Evolutionary conservation across 2,329 filamentous ascomycete species (phyloP).

Genomic region (Bipolaris sorokiniana): DNA sequence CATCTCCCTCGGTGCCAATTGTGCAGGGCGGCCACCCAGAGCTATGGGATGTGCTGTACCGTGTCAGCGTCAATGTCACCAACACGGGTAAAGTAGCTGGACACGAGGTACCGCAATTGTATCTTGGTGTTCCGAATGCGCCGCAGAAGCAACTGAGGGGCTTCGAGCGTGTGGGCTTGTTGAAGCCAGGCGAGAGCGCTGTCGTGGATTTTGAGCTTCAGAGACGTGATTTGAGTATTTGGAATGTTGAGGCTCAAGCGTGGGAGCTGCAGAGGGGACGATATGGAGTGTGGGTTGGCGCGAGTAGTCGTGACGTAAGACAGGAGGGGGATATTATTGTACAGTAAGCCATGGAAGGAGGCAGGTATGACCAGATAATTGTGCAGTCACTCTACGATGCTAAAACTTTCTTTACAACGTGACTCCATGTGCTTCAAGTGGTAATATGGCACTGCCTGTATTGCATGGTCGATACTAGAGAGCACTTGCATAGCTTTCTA

Average conservation of each 20-base stretch:
- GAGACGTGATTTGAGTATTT: conserved; percentile 82
- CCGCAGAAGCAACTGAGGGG: conserved; percentile 69
- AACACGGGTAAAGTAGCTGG: conserved; percentile 71
- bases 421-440: too few species aligned
- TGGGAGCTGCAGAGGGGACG: conserved; percentile 64
- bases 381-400: too few species aligned
- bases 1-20: conserved; percentile 19
- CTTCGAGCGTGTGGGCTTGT: conserved; percentile 72
- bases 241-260: conserved; percentile 76
- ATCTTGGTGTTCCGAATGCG: conserved; percentile 70
- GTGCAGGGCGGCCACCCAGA: conserved; percentile 48
- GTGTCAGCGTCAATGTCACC: conserved; percentile 67
- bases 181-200: conserved; percentile 69
- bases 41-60: conserved; percentile 72
- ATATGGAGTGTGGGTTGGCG: conserved; percentile 43
- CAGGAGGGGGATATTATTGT: conserved; percentile 25
- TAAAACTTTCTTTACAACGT: too few species aligned
- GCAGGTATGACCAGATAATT: background rate
- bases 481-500: too few species aligned
- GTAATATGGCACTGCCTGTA: too few species aligned
- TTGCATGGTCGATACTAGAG: too few species aligned
- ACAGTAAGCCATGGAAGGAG: background rate
- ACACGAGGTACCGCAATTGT: conserved; percentile 74
- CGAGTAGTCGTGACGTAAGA: conserved; percentile 46
- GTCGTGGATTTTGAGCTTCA: conserved; percentile 71